Percentiles rank a stretch among this genome's conserved stretches.
Evolutionary conservation across 495 filamentous ascomycete species (phyloP).

Genomic region (Astrothelium macrocarpum): DNA sequence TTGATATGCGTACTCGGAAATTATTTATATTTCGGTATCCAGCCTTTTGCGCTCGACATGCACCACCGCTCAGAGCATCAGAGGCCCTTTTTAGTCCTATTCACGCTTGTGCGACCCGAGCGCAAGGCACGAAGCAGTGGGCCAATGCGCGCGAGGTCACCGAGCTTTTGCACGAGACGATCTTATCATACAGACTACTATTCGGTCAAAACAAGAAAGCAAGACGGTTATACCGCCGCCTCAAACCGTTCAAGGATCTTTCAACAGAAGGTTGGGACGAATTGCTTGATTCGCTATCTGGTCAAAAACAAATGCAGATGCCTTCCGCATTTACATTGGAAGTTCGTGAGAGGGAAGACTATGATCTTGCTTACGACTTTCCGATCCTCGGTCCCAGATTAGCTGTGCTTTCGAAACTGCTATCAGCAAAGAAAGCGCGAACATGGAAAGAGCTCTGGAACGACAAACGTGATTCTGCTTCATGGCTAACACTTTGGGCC

Average conservation of each 20-base stretch:
- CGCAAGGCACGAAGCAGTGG: conserved; percentile 7
- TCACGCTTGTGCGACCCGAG: conserved; percentile 11
- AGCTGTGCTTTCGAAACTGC: conserved; percentile 2
- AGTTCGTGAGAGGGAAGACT: neutral
- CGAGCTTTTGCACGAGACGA: conserved; percentile 13
- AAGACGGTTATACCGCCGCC: conserved; percentile 14
- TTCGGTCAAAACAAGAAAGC: conserved; percentile 20
- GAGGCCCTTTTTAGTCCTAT: neutral
- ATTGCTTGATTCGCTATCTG: neutral
- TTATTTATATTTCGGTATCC: conserved; percentile 22
- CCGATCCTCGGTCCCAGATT: conserved; percentile 14
- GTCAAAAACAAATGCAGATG: neutral
- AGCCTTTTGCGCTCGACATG: conserved; percentile 15
- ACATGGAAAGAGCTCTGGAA: conserved; percentile 18
- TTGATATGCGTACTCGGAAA: conserved; percentile 6
- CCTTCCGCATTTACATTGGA: no score
- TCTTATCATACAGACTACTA: conserved; percentile 21
- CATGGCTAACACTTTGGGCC: conserved; percentile 15
- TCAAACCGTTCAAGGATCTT: conserved; percentile 17
- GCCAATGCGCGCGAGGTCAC: conserved; percentile 12
- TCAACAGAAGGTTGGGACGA: conserved; percentile 8
- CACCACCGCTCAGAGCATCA: neutral
- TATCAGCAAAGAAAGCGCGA: conserved; percentile 8
- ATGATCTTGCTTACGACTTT: conserved; percentile 10
- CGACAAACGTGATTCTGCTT: conserved; percentile 14